Percentiles rank a stretch among this genome's conserved stretches.
These are phyloP conservation scores for Suillus weaverae DNA, from an alignment of 768 basidiomycete genomes.

Conservation along the genomic window DNA sequence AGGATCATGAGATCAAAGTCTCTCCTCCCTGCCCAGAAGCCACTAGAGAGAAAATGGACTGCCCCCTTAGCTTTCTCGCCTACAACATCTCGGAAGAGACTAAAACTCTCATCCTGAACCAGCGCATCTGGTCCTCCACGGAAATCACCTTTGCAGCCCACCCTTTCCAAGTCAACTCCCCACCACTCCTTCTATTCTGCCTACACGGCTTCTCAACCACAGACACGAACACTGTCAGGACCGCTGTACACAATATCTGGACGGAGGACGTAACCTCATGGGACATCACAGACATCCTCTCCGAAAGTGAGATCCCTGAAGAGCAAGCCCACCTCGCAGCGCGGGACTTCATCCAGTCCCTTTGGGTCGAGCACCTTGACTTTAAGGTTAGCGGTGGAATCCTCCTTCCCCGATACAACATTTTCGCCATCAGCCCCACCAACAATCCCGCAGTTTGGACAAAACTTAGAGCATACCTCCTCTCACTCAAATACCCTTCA, in stretches of 20 bases:
- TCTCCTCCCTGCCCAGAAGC: neutral
- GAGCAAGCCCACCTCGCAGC: accelerated
- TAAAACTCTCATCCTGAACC: too few species aligned
- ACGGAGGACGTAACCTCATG: too few species aligned
- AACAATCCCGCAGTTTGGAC: neutral
- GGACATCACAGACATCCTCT: too few species aligned
- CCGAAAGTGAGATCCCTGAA: too few species aligned
- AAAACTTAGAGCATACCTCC: neutral
- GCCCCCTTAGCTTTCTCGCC: neutral
- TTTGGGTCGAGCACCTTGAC: neutral
- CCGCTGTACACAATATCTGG: too few species aligned
- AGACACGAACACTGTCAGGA: too few species aligned
- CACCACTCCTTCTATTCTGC: neutral
- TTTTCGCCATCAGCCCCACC: neutral
- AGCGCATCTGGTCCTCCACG: neutral
- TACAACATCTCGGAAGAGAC: neutral
- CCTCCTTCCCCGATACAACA: neutral
- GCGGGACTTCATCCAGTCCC: neutral
- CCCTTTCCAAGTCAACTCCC: neutral
- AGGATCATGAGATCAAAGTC: neutral
- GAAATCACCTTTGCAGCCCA: neutral
- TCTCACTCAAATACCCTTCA: neutral
- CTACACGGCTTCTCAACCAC: neutral
- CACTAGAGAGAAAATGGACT: accelerated
- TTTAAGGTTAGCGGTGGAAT: neutral